phyloP scores from a whole-genome alignment of 495 filamentous ascomycete species.

The Podospora tetraspora region DNA sequence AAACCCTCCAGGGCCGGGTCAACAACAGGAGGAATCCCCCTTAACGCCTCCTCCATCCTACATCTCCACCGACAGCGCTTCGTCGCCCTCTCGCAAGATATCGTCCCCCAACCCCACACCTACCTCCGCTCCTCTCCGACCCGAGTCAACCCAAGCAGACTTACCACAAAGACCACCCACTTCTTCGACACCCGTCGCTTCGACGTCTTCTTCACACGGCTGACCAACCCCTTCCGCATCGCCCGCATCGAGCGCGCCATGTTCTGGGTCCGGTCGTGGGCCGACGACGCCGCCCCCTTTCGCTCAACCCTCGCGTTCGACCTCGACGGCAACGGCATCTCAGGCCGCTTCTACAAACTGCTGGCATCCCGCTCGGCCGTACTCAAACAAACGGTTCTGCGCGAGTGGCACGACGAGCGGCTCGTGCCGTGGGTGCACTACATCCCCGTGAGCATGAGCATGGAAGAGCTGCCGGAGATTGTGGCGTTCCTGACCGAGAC shows the following conservation, averaged over 20 bases:
- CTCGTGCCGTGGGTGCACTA: conserved; percentile 53
- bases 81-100: conserved; percentile 30
- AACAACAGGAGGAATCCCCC: conserved; percentile 42
- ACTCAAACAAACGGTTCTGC: conserved; percentile 46
- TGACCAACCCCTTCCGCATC: not conserved
- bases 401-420: conserved; percentile 56
- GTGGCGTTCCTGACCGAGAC: conserved; percentile 37
- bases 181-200: not conserved
- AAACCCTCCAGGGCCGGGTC: conserved; percentile 34
- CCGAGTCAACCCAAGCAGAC: not conserved
- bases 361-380: conserved; percentile 37
- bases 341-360: conserved; percentile 46
- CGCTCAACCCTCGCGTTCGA: conserved; percentile 38
- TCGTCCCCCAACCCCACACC: not conserved
- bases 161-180: not conserved
- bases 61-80: conserved; percentile 47
- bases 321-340: conserved; percentile 53
- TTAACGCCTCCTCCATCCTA: conserved; percentile 29
- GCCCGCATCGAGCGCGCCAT: not conserved
- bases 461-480: conserved; percentile 33
- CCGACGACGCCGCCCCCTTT: conserved; percentile 19
- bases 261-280: conserved; percentile 24
- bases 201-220: not conserved
- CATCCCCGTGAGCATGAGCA: conserved; percentile 20
- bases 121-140: conserved; percentile 19